Evolutionary conservation across 352 stramenopile species (phyloP).

Genomic region (Phytophthora sansomeana): DNA sequence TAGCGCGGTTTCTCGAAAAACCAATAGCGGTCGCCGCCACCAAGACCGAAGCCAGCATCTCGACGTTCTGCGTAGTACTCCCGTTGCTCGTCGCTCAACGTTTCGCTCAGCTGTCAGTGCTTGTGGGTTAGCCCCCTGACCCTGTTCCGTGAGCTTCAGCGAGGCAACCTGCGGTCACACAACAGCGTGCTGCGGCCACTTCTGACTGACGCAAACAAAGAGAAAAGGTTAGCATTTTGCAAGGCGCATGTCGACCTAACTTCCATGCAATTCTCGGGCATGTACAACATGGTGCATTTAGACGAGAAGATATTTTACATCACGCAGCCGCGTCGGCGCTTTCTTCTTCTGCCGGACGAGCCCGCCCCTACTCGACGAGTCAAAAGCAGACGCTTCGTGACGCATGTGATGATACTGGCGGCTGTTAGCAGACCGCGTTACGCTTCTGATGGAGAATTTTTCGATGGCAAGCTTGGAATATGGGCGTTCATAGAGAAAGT

Average conservation of each 20-base stretch:
- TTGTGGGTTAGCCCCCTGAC: background rate
- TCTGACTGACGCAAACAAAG: background rate
- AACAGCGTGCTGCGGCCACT: background rate
- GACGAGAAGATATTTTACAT: slow-evolving; percentile 1
- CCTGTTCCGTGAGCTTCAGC: background rate
- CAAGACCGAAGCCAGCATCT: slow-evolving; percentile 2
- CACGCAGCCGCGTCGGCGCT: background rate
- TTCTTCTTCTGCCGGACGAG: background rate
- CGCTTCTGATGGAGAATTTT: no score
- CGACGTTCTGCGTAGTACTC: background rate
- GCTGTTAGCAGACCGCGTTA: no score
- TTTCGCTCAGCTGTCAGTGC: background rate
- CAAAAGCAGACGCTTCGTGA: no score
- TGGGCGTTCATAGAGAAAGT: no score
- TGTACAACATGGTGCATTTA: background rate
- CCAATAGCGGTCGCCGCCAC: background rate
- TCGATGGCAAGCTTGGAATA: no score
- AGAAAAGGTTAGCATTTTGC: background rate
- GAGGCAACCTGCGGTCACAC: slow-evolving; percentile 1
- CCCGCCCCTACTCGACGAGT: background rate
- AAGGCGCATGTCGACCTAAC: background rate
- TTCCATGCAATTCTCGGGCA: background rate
- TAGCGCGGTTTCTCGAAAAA: no score
- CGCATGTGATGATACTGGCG: no score
- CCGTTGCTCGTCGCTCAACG: background rate